phyloP scores from a whole-genome alignment of 176 grass and related monocot genomes.

The Cocos nucifera region DNA sequence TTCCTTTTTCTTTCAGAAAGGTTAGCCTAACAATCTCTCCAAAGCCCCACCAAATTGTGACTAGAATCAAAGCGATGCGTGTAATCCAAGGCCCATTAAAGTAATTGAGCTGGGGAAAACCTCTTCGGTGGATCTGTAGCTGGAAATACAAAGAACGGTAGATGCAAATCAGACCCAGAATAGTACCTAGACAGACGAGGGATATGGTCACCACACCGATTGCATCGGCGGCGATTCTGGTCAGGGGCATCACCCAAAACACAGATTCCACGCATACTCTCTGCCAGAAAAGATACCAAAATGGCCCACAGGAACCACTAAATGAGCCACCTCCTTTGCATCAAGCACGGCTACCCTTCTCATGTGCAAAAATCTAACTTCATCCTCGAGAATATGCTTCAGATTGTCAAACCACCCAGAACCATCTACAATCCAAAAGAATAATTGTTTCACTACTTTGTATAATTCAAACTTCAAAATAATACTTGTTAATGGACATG shows the following conservation, averaged over 20 bases:
- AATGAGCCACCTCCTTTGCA: constrained; percentile 14
- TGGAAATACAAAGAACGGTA: constrained; percentile 48
- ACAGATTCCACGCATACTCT: constrained; percentile 94
- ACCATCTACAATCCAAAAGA: no score
- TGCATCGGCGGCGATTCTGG: constrained; percentile 70
- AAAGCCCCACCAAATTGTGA: constrained; percentile 76
- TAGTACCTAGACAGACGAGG: constrained; percentile 51
- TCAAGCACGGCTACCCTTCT: not conserved
- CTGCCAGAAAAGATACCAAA: constrained; percentile 63
- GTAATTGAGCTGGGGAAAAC: constrained; percentile 51
- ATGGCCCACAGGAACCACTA: constrained; percentile 46
- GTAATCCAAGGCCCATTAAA: constrained; percentile 89
- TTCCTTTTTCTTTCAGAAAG: constrained; percentile 47
- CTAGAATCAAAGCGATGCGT: constrained; percentile 63
- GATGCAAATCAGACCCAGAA: constrained; percentile 63
- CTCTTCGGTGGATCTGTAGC: constrained; percentile 35
- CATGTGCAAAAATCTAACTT: constrained; percentile 27
- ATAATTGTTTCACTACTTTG: no score
- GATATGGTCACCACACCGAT: constrained; percentile 74
- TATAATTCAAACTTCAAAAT: no score
- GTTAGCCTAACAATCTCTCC: constrained; percentile 62
- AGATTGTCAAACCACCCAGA: no score
- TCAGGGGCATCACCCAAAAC: constrained; percentile 92
- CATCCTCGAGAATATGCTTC: not conserved
- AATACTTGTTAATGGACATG: no score